Conservation (phyloP, 1,139 yeast species). For the Debaryomyces robertsiae region DNA sequence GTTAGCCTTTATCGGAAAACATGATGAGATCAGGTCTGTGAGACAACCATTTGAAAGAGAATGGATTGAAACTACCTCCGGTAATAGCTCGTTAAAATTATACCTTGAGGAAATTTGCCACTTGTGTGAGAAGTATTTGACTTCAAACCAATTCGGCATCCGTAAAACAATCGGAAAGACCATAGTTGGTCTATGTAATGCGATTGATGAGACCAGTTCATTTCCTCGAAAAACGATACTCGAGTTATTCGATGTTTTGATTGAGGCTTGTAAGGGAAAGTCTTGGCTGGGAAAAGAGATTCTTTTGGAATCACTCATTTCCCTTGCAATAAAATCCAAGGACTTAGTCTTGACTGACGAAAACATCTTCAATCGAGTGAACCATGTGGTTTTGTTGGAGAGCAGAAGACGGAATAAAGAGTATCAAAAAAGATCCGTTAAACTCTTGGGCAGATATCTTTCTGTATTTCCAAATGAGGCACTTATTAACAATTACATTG, state of each 20-base stretch:
- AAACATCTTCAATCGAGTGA: slow-evolving; percentile 35
- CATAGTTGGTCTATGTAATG: slow-evolving; percentile 61
- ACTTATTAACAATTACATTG: slow-evolving; percentile 41
- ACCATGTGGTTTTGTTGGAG: slow-evolving; percentile 56
- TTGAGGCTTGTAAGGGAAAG: slow-evolving; percentile 72
- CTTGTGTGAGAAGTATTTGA: slow-evolving; percentile 51
- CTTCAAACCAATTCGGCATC: slow-evolving; percentile 62
- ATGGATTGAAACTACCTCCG: slow-evolving; percentile 83
- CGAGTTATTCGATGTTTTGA: slow-evolving; percentile 52
- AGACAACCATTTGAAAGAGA: slow-evolving; percentile 56
- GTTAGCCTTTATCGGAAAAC: slow-evolving; percentile 74
- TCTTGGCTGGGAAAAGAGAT: slow-evolving; percentile 89
- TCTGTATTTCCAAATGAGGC: slow-evolving; percentile 45
- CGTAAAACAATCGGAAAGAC: slow-evolving; percentile 75
- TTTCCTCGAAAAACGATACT: slow-evolving; percentile 19
- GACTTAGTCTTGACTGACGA: slow-evolving; percentile 25
- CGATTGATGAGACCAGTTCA: slow-evolving; percentile 32
- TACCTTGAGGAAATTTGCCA: slow-evolving; percentile 72
- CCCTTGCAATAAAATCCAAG: slow-evolving; percentile 52
- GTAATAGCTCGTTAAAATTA: slow-evolving; percentile 70
- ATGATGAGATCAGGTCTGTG: slow-evolving; percentile 57
- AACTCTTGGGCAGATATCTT: slow-evolving; percentile 51
- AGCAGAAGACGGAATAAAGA: slow-evolving; percentile 66
- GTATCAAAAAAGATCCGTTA: slow-evolving; percentile 60
- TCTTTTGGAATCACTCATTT: slow-evolving; percentile 69